Evolutionary conservation across 1,284 basidiomycete genomes (phyloP).

Genomic region (Cryptococcus floricola): DNA sequence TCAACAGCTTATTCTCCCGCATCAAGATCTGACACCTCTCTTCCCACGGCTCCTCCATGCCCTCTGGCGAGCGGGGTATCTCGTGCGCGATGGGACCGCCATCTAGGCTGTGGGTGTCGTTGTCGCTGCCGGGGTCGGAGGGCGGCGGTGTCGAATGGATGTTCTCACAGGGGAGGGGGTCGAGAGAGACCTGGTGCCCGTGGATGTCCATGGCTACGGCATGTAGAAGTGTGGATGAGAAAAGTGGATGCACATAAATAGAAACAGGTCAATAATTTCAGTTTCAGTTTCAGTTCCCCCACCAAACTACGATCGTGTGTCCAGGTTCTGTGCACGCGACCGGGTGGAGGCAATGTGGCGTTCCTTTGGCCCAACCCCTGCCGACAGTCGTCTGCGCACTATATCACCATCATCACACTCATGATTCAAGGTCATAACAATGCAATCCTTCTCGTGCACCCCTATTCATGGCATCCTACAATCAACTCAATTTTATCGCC

Average conservation of each 20-base stretch:
- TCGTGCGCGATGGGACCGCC: neutral
- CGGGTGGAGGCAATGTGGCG: neutral
- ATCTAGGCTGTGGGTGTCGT: neutral
- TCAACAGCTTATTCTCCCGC: neutral
- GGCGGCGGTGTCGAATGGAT: neutral
- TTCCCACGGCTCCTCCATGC: neutral
- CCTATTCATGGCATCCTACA: neutral
- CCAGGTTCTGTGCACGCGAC: too few species aligned
- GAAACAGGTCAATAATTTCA: too few species aligned
- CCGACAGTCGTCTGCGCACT: too few species aligned
- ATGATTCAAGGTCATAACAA: neutral
- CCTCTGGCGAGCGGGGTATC: neutral
- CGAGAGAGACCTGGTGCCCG: neutral
- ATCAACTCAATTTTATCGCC: neutral
- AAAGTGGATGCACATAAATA: neutral
- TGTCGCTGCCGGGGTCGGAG: neutral
- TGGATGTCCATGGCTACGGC: neutral
- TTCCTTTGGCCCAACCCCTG: neutral
- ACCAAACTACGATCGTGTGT: too few species aligned
- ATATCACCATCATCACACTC: neutral
- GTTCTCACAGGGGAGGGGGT: neutral
- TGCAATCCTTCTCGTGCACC: neutral
- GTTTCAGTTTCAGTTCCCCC: too few species aligned
- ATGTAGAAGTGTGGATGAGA: neutral
- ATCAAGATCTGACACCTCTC: neutral